Evolutionary conservation across 495 filamentous ascomycete genomes (phyloP), one percentile per base, ranked within the genome.

Genomic region (Penicillium angulare): DNA sequence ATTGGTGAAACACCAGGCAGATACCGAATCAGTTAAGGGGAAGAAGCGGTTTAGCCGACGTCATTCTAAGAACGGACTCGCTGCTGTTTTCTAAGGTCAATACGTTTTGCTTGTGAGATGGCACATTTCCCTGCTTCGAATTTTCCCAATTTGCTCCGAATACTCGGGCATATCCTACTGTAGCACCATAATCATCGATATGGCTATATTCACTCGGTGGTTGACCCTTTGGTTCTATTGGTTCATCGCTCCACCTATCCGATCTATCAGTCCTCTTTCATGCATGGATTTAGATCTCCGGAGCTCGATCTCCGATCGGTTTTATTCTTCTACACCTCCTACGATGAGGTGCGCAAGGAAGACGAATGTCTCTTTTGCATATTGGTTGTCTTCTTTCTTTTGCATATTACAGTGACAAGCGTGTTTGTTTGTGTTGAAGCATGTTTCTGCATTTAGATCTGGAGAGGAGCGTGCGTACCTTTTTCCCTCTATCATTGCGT

Each of bases 41-140:
- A 80, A 83, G 43, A 90, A 95, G 65, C 78, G 90, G 27, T 97
- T 97, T 69, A 92, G 88, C 67, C 89, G 89, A 64, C 78, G 92
- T 51, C 88, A 93, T 69, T 91, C 87, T 7, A 96, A 95, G 72
- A 93, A 87, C 62, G 90, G 90, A 16, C 77, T 96, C 21, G 88
- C 90, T 10, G 86, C 90, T 29, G 87, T 88, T 24, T 91, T 92
- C 60, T 92, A 69, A 61, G 15, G 13, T 31, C 26, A 6, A 27
- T 31, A 31, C 8, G 21, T 15, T 33, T 29, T 9, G 29, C 27
- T 35, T 38, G 10, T 12, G 9, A 16, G 7, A 22, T 2, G 16
- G 29, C 51, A 21, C n/a, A 10, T 26, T 43, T 50, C 45, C 46
- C n/a, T 17, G 23, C 44, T 47, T 52, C 40, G 9, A 20, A 16